These are phyloP conservation scores for Alternaria sp. DNA, from an alignment of 2,329 filamentous ascomycete genomes.

Conservation along the genomic window DNA sequence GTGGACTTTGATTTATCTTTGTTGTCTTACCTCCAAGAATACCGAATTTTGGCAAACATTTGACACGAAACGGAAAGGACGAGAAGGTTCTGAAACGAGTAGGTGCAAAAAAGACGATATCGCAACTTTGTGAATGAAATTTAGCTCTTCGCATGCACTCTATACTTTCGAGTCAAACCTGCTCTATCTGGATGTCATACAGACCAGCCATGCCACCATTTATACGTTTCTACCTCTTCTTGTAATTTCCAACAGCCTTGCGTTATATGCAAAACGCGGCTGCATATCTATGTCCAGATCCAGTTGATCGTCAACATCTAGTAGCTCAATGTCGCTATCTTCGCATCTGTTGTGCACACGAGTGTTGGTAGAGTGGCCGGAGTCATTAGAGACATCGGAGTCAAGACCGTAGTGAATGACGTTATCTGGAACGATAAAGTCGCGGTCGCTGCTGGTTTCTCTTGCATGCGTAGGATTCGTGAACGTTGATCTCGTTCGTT, in stretches of 20 bases:
- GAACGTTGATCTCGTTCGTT: neutral
- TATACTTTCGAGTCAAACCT: too few species aligned
- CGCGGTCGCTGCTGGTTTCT: conserved; percentile 9
- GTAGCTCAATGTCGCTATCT: conserved; percentile 12
- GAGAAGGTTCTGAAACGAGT: neutral
- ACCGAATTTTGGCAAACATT: neutral
- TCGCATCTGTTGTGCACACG: neutral
- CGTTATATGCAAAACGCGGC: neutral
- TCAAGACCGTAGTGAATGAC: neutral
- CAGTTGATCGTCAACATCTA: neutral
- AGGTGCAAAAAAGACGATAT: neutral
- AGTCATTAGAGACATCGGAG: neutral
- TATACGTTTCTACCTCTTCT: neutral
- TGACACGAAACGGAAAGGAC: neutral
- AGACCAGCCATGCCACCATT: neutral
- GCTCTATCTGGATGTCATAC: neutral
- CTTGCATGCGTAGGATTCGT: conserved; percentile 3
- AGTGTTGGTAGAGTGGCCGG: neutral
- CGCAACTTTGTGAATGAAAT: neutral
- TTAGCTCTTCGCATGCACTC: neutral
- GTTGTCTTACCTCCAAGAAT: neutral
- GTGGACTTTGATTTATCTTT: neutral
- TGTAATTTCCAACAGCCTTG: too few species aligned
- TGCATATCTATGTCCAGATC: too few species aligned
- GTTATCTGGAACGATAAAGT: conserved; percentile 14